phyloP scores from a whole-genome alignment of 345 rosid genomes.

The Salix caprea region DNA sequence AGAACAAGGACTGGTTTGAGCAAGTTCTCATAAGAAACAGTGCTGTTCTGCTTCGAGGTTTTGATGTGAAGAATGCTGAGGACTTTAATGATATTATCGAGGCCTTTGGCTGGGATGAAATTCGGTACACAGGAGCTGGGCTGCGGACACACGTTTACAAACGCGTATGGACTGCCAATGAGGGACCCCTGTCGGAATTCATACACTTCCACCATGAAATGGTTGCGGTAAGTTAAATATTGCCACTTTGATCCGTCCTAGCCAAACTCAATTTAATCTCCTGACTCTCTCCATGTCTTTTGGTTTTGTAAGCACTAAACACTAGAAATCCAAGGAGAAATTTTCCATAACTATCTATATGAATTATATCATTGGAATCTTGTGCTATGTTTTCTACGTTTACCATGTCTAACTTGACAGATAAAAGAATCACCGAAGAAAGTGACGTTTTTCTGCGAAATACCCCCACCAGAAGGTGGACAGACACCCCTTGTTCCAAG shows the following conservation, averaged over 20 bases:
- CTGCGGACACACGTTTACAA: slow-evolving; percentile 51
- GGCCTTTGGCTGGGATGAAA: slow-evolving; percentile 52
- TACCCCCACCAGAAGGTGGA: slow-evolving; percentile 63
- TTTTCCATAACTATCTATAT: not conserved
- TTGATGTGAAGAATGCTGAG: slow-evolving; percentile 40
- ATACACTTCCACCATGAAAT: slow-evolving; percentile 68
- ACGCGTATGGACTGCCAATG: slow-evolving; percentile 67
- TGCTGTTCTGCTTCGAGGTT: slow-evolving; percentile 56
- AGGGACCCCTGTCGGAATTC: slow-evolving; percentile 68
- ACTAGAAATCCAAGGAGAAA: not conserved
- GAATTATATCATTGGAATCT: too few relatives aligned
- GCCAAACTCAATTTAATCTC: not conserved
- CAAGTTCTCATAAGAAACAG: slow-evolving; percentile 53
- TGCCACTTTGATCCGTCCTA: not conserved
- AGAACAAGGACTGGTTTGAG: slow-evolving; percentile 57
- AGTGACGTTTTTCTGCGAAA: slow-evolving; percentile 51
- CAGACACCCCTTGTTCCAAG: slow-evolving; percentile 74
- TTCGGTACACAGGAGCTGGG: slow-evolving; percentile 53
- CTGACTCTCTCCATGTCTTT: not conserved
- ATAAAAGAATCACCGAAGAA: slow-evolving; percentile 45
- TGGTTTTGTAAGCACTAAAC: not conserved
- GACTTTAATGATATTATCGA: slow-evolving; percentile 58
- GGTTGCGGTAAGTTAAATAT: slow-evolving; percentile 41
- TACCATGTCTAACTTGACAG: slow-evolving; percentile 20
- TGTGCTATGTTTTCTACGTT: too few relatives aligned